Evolutionary conservation across 1,284 basidiomycete species (phyloP).

Genomic region (Nidula niveotomentosa): DNA sequence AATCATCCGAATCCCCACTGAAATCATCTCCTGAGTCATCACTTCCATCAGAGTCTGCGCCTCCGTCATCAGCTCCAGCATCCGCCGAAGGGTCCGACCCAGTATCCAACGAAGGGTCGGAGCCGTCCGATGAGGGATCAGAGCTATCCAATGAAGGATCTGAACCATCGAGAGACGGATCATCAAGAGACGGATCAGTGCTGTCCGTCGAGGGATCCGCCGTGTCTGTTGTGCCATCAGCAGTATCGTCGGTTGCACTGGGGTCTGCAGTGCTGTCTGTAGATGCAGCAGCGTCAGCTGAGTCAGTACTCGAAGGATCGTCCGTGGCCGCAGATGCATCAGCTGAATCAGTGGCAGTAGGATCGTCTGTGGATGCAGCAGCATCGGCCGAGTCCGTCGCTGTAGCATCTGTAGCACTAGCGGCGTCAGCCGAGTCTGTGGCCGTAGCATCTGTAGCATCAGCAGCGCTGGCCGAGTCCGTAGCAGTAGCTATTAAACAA

Average conservation of each 20-base stretch:
- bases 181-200: constrained; percentile 1
- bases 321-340: constrained; percentile 2
- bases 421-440: constrained; percentile 7
- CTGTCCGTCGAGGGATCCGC: not conserved
- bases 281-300: not conserved
- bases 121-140: not conserved
- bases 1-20: not conserved
- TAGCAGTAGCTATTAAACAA: not conserved
- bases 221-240: constrained; percentile 6
- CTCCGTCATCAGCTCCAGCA: too few relatives aligned
- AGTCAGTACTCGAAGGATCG: not conserved
- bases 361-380: constrained; percentile 7
- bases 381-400: constrained; percentile 11
- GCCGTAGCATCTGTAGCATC: constrained; percentile 12
- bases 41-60: too few relatives aligned
- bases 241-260: constrained; percentile 2
- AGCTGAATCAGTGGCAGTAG: constrained; percentile 4
- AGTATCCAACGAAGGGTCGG: not conserved
- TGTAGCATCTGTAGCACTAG: constrained; percentile 10
- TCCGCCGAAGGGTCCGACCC: not conserved
- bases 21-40: too few relatives aligned
- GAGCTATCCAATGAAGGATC: not conserved
- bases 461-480: constrained; percentile 1
- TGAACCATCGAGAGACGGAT: not conserved
- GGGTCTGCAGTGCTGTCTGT: constrained; percentile 9